phyloP scores from a whole-genome alignment of 208 protist species.

The Trypanosoma melophagium region DNA sequence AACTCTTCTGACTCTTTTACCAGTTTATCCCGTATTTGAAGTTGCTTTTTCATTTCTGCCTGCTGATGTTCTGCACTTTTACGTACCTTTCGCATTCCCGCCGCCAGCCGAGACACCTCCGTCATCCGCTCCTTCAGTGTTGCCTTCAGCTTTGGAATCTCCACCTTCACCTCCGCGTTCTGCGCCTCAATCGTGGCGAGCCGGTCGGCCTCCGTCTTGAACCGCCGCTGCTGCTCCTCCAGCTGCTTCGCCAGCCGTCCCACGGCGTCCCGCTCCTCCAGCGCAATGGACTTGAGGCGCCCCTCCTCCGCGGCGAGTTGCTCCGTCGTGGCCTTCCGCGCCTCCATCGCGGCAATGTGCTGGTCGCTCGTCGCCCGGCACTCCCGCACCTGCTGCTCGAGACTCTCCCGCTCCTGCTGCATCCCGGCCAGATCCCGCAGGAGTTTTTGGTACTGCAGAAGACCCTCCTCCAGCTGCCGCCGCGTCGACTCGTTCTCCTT shows the following conservation, averaged over 20 bases:
- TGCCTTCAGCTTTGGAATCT: constrained; percentile 81
- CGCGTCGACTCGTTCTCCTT: constrained; percentile 24
- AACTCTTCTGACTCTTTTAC: constrained; percentile 50
- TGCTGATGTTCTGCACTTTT: constrained; percentile 60
- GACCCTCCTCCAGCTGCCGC: constrained; percentile 41
- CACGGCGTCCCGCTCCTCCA: constrained; percentile 44
- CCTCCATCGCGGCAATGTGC: constrained; percentile 55
- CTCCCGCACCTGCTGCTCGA: constrained; percentile 92
- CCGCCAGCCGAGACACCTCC: constrained; percentile 54
- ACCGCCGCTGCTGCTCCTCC: constrained; percentile 72
- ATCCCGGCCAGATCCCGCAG: constrained; percentile 65
- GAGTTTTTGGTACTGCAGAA: constrained; percentile 57
- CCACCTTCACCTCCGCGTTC: constrained; percentile 79
- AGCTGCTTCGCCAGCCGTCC: constrained; percentile 44
- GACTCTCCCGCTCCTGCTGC: constrained; percentile 63
- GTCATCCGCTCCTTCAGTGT: constrained; percentile 75
- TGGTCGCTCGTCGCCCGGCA: constrained; percentile 71
- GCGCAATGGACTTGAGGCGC: constrained; percentile 32
- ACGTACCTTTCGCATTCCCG: constrained; percentile 35
- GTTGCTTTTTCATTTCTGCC: constrained; percentile 45
- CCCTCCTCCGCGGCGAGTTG: constrained; percentile 45
- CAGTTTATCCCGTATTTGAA: constrained; percentile 50
- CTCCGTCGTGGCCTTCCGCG: constrained; percentile 38
- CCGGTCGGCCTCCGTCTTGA: constrained; percentile 65
- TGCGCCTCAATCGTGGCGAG: constrained; percentile 81